phyloP scores from a whole-genome alignment of 768 basidiomycete species.

The Panellus pusillus region DNA sequence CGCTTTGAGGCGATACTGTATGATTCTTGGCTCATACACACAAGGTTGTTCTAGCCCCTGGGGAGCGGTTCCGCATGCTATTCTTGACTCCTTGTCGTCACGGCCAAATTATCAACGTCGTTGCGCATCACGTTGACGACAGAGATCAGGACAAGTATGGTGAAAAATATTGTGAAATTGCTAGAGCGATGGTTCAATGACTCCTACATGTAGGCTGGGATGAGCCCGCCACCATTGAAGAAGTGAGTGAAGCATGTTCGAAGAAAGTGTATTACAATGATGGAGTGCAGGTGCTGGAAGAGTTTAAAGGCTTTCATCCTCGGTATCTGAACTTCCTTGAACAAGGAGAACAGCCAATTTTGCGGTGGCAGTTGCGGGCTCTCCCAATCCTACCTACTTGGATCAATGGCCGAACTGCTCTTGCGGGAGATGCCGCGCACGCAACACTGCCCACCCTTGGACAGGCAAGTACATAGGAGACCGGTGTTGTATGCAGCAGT shows the following conservation, averaged over 20 bases:
- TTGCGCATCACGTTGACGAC: slow-evolving; percentile 15
- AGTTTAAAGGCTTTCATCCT: slow-evolving; percentile 11
- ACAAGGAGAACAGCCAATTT: slow-evolving; percentile 11
- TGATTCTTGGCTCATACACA: too few species aligned
- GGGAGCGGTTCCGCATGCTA: slow-evolving; percentile 7
- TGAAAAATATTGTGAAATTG: neutral
- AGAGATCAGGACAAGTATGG: slow-evolving; percentile 7
- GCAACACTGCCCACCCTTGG: slow-evolving; percentile 27
- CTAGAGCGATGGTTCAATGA: too few species aligned
- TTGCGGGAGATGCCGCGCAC: slow-evolving; percentile 22
- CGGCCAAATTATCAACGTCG: slow-evolving; percentile 10
- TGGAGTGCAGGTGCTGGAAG: neutral
- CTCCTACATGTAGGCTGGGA: slow-evolving; percentile 1
- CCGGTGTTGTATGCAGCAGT: too few species aligned
- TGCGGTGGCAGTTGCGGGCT: slow-evolving; percentile 10
- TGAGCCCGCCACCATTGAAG: slow-evolving; percentile 2
- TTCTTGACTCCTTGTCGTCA: slow-evolving; percentile 7
- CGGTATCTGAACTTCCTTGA: slow-evolving; percentile 15
- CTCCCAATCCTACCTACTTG: slow-evolving; percentile 12
- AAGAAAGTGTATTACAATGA: neutral
- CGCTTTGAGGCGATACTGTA: too few species aligned
- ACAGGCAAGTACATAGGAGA: neutral
- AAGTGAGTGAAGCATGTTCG: neutral
- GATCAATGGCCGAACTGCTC: slow-evolving; percentile 8
- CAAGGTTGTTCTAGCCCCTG: neutral